phyloP scores from a whole-genome alignment of 495 filamentous ascomycete genomes.

The Aspergillus nidulans region DNA sequence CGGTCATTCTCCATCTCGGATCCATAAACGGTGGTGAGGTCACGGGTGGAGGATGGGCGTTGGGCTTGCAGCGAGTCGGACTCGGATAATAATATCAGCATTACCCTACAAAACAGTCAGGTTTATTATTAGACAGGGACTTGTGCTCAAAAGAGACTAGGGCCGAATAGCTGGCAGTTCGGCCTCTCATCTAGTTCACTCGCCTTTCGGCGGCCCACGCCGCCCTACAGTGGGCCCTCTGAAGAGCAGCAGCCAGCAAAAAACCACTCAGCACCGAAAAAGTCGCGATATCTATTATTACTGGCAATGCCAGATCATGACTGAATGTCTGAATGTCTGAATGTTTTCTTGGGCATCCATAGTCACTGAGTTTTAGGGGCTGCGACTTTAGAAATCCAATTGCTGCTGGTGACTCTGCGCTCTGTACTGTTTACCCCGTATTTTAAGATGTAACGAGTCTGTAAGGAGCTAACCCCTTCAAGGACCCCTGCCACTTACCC shows the following conservation, averaged over 20 bases:
- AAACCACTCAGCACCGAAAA: slow-evolving; percentile 3
- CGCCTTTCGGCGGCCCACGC: slow-evolving; percentile 5
- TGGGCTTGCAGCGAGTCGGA: background rate
- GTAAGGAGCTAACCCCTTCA: background rate
- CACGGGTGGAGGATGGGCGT: background rate
- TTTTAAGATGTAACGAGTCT: background rate
- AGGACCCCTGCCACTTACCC: background rate
- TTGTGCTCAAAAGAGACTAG: background rate
- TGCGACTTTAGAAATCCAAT: background rate
- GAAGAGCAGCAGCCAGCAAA: background rate
- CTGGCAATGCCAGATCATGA: background rate
- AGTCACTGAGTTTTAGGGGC: background rate
- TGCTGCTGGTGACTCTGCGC: no score
- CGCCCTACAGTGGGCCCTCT: slow-evolving; percentile 1
- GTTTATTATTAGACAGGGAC: slow-evolving; percentile 1
- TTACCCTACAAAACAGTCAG: background rate
- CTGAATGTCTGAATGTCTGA: background rate
- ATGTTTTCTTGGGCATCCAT: slow-evolving; percentile 1
- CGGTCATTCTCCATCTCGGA: background rate
- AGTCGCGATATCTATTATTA: slow-evolving; percentile 1
- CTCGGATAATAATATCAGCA: background rate
- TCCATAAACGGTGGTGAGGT: slow-evolving; percentile 3
- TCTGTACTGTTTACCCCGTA: background rate
- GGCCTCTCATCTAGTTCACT: background rate
- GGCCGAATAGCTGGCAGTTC: background rate